Conservation (phyloP, 345 rosid species). For the Laguncularia racemosa region DNA sequence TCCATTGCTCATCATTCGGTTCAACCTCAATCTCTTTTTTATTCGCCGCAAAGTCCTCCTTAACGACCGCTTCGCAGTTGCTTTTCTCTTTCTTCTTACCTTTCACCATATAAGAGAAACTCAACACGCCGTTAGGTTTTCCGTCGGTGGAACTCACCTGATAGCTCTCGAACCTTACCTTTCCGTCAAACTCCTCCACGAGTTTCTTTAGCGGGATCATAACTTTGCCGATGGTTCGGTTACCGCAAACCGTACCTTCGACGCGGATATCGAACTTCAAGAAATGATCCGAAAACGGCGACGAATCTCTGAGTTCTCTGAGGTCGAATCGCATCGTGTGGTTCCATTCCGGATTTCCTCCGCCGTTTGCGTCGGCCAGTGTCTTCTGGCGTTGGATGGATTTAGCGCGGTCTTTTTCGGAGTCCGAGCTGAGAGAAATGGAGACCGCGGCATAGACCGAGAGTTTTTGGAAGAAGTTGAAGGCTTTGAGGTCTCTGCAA, state of each 20-base stretch:
- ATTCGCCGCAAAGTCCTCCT: too few species aligned
- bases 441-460: slow-evolving; percentile 28
- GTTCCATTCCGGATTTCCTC: slow-evolving; percentile 42
- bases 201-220: slow-evolving; percentile 26
- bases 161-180: slow-evolving; percentile 22
- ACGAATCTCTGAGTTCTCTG: background rate
- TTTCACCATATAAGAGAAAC: slow-evolving; percentile 22
- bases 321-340: slow-evolving; percentile 32
- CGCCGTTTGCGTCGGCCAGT: slow-evolving; percentile 17
- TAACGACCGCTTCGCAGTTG: too few species aligned
- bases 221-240: slow-evolving; percentile 28
- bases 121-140: slow-evolving; percentile 33
- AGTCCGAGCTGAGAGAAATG: slow-evolving; percentile 12
- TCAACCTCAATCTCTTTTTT: too few species aligned
- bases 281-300: slow-evolving; percentile 4
- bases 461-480: slow-evolving; percentile 42
- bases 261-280: slow-evolving; percentile 25
- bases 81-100: slow-evolving; percentile 2
- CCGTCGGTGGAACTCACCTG: slow-evolving; percentile 29
- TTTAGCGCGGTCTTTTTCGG: slow-evolving; percentile 8
- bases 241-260: slow-evolving; percentile 14
- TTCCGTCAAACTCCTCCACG: slow-evolving; percentile 25
- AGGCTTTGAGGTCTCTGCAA: slow-evolving; percentile 33
- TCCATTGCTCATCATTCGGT: too few species aligned
- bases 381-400: slow-evolving; percentile 26